Base-by-base conservation (phyloP, 441 rosid genomes). In the Croton laevigatus region DNA sequence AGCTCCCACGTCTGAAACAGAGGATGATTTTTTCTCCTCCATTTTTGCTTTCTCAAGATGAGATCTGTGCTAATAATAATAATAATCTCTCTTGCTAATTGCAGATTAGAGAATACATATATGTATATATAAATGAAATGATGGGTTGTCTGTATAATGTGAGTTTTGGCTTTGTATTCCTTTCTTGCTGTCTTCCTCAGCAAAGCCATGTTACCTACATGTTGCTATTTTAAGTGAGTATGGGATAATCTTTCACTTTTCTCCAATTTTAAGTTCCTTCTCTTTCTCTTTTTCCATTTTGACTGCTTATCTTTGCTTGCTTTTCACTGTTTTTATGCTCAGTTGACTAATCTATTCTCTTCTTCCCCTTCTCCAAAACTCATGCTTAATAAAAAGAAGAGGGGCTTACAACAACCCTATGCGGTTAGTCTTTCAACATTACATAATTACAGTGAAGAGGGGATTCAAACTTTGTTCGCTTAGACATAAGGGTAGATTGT, bases 1-100 rank as follows among this genome's bases (percentile, higher is more conserved):
- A 8, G 97, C 94, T 27, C 97, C 97, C 10, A 83, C 79, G 74
- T 92, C 86, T 1, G 96, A 90, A n/a, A 92, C 89, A 5, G 86
- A 9, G 32, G 32, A 27, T 70, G 32, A 27, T 70, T 70, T 70
- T 49, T 70, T 70, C 65, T 69, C 73, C 44, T 60, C 73, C 73
- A 70, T 70, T 19, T 59, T 59, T 27, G 5, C 17, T 49, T 19
- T 13, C n/a, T 17, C 5, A 27, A 8, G 66, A n/a, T 10, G 37
- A 63, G 38, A 63, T 63, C 14, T 63, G 34, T 19, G 11, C 16
- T 14, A 27, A 27, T 27, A 27, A 27, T 27, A 27, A 27, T 27
- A 27, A 27, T 27, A 27, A 27, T 27, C 32, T 27, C 32, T 27
- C 32, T 27, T 27, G 55, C 7, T 51, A 51, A 51, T 51, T 3